These are phyloP conservation scores for Botrytis sinoallii DNA, from an alignment of 2,329 filamentous ascomycete species.

Conservation along the genomic window DNA sequence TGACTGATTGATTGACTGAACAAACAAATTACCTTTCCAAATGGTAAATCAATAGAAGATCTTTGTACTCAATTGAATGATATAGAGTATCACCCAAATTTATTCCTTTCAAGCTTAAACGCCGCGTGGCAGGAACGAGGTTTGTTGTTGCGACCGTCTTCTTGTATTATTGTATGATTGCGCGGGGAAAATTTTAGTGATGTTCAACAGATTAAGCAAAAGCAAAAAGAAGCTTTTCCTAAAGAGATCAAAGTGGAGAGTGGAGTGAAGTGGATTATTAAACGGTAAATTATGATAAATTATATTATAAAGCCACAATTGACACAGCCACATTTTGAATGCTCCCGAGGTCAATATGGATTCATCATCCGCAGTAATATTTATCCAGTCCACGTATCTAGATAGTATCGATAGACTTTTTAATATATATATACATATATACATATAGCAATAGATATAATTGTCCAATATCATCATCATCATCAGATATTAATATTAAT, in stretches of 20 bases:
- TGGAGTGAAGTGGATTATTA: not conserved
- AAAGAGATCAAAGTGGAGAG: not conserved
- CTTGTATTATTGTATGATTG: not conserved
- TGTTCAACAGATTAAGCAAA: constrained; percentile 2
- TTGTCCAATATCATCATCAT: not conserved
- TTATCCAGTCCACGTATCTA: not conserved
- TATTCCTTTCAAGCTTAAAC: constrained; percentile 11
- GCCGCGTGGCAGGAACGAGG: constrained; percentile 20
- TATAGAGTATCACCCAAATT: not conserved
- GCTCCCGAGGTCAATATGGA: too few species aligned
- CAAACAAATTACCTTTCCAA: constrained; percentile 14
- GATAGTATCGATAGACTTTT: not conserved
- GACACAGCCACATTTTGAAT: not conserved
- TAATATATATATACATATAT: too few species aligned
- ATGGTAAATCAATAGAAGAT: constrained; percentile 7
- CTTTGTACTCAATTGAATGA: constrained; percentile 3
- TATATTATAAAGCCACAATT: constrained; percentile 2
- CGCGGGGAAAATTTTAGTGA: constrained; percentile 13
- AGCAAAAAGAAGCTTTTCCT: constrained; percentile 11
- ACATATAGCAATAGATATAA: not conserved
- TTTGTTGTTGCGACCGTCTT: not conserved
- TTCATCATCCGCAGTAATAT: too few species aligned
- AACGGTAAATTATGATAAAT: not conserved
- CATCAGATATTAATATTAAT: not conserved
- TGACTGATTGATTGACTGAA: not conserved